A percentile compares a stretch with the other conserved stretches of the same genome.
Conservation (phyloP, 2,329 filamentous ascomycete species). For the Hypoxylon sp. region DNA sequence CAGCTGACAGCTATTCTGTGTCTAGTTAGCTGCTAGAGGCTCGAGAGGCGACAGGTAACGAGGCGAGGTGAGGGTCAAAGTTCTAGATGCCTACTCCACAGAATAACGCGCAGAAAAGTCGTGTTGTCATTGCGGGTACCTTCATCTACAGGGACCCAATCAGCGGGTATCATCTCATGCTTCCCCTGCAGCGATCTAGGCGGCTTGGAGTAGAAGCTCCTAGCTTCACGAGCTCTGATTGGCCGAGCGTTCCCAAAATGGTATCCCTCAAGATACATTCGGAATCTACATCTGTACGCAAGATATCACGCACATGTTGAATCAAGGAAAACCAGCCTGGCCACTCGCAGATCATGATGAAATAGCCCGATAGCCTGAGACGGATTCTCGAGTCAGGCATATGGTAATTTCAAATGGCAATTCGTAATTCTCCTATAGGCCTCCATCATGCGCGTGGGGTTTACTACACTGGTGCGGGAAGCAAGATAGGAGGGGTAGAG, state of each 20-base stretch:
- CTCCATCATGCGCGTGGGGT: neutral
- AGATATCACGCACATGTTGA: constrained; percentile 3
- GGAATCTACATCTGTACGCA: constrained; percentile 11
- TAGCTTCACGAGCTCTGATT: constrained; percentile 7
- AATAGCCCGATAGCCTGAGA: constrained; percentile 7
- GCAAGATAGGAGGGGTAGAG: no score
- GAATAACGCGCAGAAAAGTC: constrained; percentile 32
- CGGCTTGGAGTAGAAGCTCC: constrained; percentile 15
- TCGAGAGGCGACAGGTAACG: no score
- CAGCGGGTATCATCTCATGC: neutral
- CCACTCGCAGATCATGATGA: constrained; percentile 26
- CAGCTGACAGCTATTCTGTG: no score
- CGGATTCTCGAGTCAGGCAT: neutral
- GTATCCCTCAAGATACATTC: constrained; percentile 20
- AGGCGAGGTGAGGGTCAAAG: neutral
- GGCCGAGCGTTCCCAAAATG: constrained; percentile 23
- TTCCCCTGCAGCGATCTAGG: constrained; percentile 30
- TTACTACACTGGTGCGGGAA: neutral
- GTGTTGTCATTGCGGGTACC: constrained; percentile 35
- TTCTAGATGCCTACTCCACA: constrained; percentile 23
- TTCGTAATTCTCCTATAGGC: constrained; percentile 19
- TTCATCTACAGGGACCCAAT: constrained; percentile 15
- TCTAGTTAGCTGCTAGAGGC: no score
- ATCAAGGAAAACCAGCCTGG: neutral
- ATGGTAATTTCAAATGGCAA: constrained; percentile 21